These are phyloP conservation scores for Inonotus hispidus DNA, from an alignment of 1,284 basidiomycete genomes.

Conservation along the genomic window DNA sequence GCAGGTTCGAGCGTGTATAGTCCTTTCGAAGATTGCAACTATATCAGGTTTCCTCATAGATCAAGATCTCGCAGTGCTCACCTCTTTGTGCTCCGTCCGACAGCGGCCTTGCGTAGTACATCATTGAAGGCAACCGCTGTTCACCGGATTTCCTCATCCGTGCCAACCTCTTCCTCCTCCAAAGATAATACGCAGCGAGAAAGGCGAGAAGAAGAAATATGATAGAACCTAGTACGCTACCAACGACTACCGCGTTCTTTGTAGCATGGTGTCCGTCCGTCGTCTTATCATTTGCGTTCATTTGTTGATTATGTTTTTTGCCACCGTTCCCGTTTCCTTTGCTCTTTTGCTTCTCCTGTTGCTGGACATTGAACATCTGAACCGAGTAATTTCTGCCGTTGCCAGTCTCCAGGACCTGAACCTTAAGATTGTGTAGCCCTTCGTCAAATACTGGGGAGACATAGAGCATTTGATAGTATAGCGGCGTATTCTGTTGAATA, in stretches of 20 bases:
- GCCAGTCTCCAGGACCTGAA: slow-evolving; percentile 2
- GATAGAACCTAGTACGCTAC: slow-evolving; percentile 7
- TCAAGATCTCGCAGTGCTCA: background rate
- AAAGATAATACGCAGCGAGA: background rate
- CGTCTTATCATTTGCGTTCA: background rate
- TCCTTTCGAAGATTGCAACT: background rate
- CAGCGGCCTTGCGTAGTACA: slow-evolving; percentile 5
- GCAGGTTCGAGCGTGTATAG: background rate
- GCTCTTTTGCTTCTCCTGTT: background rate
- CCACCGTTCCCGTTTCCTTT: background rate
- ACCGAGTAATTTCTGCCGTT: slow-evolving; percentile 3
- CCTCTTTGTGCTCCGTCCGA: background rate
- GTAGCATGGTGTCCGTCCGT: background rate
- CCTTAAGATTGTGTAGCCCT: background rate
- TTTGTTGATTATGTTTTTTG: background rate
- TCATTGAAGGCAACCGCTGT: background rate
- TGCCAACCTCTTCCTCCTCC: background rate
- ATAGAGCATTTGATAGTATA: slow-evolving; percentile 5
- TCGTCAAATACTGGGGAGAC: background rate
- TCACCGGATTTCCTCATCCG: background rate
- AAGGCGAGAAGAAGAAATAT: background rate
- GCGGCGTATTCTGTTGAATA: background rate
- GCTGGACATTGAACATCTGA: background rate
- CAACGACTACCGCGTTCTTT: slow-evolving; percentile 8
- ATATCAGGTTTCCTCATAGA: background rate